Base-by-base conservation (phyloP, 352 stramenopile species). In the Plasmopara halstedii region DNA sequence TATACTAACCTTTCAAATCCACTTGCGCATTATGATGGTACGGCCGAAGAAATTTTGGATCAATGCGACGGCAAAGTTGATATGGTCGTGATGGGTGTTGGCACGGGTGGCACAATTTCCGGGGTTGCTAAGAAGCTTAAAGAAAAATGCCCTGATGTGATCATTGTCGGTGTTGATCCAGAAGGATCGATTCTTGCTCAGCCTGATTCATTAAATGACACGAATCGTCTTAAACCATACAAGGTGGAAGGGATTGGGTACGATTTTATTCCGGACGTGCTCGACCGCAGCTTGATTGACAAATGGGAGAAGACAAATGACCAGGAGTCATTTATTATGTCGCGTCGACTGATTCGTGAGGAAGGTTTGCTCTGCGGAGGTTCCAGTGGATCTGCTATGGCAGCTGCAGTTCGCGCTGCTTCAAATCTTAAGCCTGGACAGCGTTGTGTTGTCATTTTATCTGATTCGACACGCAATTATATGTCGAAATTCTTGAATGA, bases 401-500 rank as follows among this genome's bases (percentile, higher is more conserved):
- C 63, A 13, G 78, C 64, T 17, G 88, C 88, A 3, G 50, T 98
- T 8, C 61, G 79, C 22, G 88, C 85, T 15, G 91, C 89, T 2
- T 58, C 75, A 13, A 61, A 53, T 19, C 71, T 98, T 15, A 74
- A 75, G 43, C 58, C 76, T 44, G 92, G 87, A 18, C 85, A 98
- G 62, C 84, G 86, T 10, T 97, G 85, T 56, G 93, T 98, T 6
- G 88, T 98, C 9, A 67, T 98, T 27, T 66, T 98, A 6, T 85
- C 93, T 1, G 95, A 98, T 65, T 96, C 79, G 37, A 95, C 96
- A 15, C 73, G 94, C 19, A 98, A 98, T 72, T 98, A 98, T 85
- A 98, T 98, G 93, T 96, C 77, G 56, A 98, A 98, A 70, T 96
- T 96, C 50, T 51, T 98, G 17, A 95, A 80, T 43, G 91, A 98